Base-by-base conservation (phyloP, 164 flowering plant genomes). In the Macadamia tetraphylla region DNA sequence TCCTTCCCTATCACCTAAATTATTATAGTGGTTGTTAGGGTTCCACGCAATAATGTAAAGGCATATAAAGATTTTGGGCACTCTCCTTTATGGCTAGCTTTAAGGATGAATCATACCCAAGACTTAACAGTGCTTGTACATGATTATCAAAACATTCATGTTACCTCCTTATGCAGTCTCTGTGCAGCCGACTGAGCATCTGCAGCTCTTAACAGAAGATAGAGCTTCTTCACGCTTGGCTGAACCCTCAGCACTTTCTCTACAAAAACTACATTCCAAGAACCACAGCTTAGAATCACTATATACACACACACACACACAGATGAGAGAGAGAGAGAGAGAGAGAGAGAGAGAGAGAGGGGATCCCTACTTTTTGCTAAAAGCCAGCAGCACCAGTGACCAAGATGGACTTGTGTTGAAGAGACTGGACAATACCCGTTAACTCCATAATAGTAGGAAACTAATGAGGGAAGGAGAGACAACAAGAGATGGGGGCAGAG, bases 321-420 rank as follows among this genome's bases (percentile, higher is more conserved):
- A 23, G 23, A 23, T 23, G 23, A 23, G 7, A 31, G 52, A 72
- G 32, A 65, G 32, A 17, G 46, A 31, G 49, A 35, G 18, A 58
- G 2, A 63, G 46, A 65, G 57, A 44, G 31, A 49, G 67, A 46
- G 29, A 71, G 65, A 58, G 65, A 69, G 55, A 66, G 40, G 11
- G 40, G 11, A 52, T 43, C 70, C 61, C 35, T 84, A 89, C 94
- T 81, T 75, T 89, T 89, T 40, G 87, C 94, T 14, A 89, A 73
- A 89, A 89, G 23, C 94, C 91, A 72, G 91, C 81, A 31, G 88
- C 83, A 63, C 94, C 94, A 60, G 87, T 89, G 61, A 89, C 75
- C 23, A 89, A 71, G 71, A 89, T 80, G 75, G 71, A 78, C 78
- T 79, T 86, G 82, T 86, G 65, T 46, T 84, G 80, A 51, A 88